A percentile compares a stretch with the other conserved stretches of the same genome.
Evolutionary conservation across 2,329 filamentous ascomycete genomes (phyloP).

Genomic region (Acrocalymma vagum): DNA sequence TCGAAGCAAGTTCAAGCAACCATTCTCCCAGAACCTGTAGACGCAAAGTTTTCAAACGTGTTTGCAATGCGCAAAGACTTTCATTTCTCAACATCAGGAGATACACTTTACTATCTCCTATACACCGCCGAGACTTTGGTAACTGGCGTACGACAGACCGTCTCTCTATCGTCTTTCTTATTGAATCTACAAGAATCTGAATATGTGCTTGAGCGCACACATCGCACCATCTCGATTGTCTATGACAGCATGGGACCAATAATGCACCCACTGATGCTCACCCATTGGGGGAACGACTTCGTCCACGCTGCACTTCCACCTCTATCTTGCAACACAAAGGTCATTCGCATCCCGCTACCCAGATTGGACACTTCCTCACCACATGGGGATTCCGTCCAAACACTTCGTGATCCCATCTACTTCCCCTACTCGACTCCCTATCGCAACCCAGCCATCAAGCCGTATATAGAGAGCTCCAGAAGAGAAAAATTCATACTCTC

Average conservation of each 20-base stretch:
- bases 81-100: slow-evolving; percentile 2
- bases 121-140: slow-evolving; percentile 1
- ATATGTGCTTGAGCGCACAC: not conserved
- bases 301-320: slow-evolving; percentile 13
- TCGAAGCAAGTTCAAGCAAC: not conserved
- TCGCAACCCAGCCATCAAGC: slow-evolving; percentile 5
- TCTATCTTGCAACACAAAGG: slow-evolving; percentile 12
- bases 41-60: slow-evolving; percentile 1
- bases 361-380: not conserved
- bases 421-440: slow-evolving; percentile 15
- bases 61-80: slow-evolving; percentile 8
- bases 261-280: slow-evolving; percentile 10
- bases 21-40: slow-evolving; percentile 5
- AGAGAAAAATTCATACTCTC: slow-evolving; percentile 1
- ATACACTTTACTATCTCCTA: slow-evolving; percentile 6
- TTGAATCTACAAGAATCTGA: not conserved
- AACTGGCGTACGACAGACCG: not conserved
- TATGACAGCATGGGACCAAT: not conserved
- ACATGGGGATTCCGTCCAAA: slow-evolving; percentile 1
- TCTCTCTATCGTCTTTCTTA: slow-evolving; percentile 2
- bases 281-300: slow-evolving; percentile 4
- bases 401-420: slow-evolving; percentile 7
- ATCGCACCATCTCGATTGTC: not conserved
- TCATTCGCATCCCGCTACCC: slow-evolving; percentile 9
- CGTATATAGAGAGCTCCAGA: not conserved